Conservation (phyloP, 257 asterid genomes). For the Eustoma russellianum region DNA sequence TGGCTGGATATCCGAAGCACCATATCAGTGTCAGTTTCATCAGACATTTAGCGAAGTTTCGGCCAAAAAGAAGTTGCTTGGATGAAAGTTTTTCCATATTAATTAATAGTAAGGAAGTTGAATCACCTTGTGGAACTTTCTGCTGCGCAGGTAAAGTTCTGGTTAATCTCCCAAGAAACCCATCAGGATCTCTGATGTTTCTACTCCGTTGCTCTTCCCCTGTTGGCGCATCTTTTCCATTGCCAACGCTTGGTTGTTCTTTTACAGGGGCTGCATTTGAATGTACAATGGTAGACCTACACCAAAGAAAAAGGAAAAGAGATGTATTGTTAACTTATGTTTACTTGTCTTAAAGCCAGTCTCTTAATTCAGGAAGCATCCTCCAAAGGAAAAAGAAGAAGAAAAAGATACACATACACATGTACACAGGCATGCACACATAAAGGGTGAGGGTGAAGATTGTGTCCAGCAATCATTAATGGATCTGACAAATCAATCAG, state of each 20-base stretch:
- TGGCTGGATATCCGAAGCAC: slow-evolving; percentile 26
- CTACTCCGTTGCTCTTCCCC: slow-evolving; percentile 40
- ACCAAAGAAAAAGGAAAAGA: neutral
- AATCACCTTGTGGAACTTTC: slow-evolving; percentile 51
- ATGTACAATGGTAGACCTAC: slow-evolving; percentile 72
- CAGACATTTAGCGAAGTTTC: neutral
- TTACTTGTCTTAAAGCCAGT: too few species aligned
- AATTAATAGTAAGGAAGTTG: neutral
- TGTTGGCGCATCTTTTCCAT: slow-evolving; percentile 33
- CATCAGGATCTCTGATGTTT: slow-evolving; percentile 41
- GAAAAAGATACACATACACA: too few species aligned
- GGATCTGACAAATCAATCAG: too few species aligned
- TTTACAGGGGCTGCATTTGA: slow-evolving; percentile 43
- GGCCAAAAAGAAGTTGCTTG: neutral
- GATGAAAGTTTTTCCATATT: too few species aligned
- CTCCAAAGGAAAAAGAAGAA: too few species aligned
- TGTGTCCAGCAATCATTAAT: too few species aligned
- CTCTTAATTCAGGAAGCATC: too few species aligned
- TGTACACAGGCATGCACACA: too few species aligned
- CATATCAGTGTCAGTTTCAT: neutral
- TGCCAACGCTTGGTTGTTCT: slow-evolving; percentile 32
- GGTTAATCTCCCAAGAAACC: slow-evolving; percentile 31
- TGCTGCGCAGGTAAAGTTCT: slow-evolving; percentile 48
- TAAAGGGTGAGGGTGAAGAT: too few species aligned
- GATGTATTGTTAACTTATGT: too few species aligned